Base-by-base conservation (phyloP, 495 filamentous ascomycete species). In the Penicillium fimorum region DNA sequence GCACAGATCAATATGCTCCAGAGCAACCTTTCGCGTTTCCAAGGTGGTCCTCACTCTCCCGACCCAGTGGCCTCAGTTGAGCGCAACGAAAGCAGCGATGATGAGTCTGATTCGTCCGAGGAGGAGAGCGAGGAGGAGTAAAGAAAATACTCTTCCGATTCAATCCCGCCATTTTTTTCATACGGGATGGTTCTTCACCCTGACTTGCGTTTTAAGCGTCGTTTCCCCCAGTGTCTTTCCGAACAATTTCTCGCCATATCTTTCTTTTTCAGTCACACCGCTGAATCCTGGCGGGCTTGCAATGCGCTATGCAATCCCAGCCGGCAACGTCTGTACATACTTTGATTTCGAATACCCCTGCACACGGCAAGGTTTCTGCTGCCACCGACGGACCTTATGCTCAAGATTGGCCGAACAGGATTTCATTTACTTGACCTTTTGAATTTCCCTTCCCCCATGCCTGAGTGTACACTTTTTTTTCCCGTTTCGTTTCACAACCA, bases 1-100 rank as follows among this genome's bases (percentile, higher is more conserved):
- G 84, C 86, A 9, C 88, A 87, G 61, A 96, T 98, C 67, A 82
- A 85, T 50, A 82, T 89, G 71, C 83, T 98, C 17, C 80, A 87
- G 67, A 82, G 75, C 61, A 79, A 76, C 40, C 66, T 81, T 7
- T 77, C 75, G 22, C 73, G 76, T 15, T 82, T 82, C 67, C 66
- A 76, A 52, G 76, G 71, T 47, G 73, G 67, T 18, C 68, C 66
- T n/a, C 68, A 59, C 38, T 77, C 73, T 4, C 73, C 76, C 2
- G 72, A 74, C 17, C 72, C 76, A 29, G 62, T 75, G 35, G 70
- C 64, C 58, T 80, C 71, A 15, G 71, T 77, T 47, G 78, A 81
- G 61, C 67, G 67, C 47, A 76, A 76, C 47, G 78, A 78, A 41
- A 78, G 75, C 55, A 79, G 77, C 59, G 76, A 75, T 53, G 78